These are phyloP conservation scores for Suillus cothurnatus DNA, from an alignment of 768 basidiomycete genomes.

Conservation along the genomic window DNA sequence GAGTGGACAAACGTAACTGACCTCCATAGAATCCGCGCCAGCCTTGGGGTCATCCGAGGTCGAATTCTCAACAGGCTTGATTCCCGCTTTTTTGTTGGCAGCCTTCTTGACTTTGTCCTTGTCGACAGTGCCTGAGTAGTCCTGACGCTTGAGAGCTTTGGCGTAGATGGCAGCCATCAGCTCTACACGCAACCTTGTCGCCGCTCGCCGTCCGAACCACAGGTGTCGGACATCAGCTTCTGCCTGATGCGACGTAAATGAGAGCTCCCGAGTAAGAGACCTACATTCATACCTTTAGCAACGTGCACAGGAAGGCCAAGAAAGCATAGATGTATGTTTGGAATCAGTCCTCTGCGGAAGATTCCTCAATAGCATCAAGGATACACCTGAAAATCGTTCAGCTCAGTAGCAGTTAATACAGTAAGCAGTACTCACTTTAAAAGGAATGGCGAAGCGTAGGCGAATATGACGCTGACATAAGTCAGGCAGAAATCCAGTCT, in stretches of 20 bases:
- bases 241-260: slow-evolving; percentile 36
- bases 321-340: slow-evolving; percentile 79
- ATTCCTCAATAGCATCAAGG: slow-evolving; percentile 55
- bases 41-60: slow-evolving; percentile 56
- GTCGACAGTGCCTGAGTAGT: slow-evolving; percentile 76
- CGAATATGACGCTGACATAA: slow-evolving; percentile 67
- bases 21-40: slow-evolving; percentile 81
- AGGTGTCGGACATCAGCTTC: slow-evolving; percentile 75
- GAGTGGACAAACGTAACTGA: slow-evolving; percentile 25
- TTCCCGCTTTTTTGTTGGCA: slow-evolving; percentile 24
- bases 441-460: slow-evolving; percentile 84
- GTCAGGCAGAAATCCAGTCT: slow-evolving; percentile 72
- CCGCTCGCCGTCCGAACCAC: slow-evolving; percentile 77
- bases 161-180: slow-evolving; percentile 88
- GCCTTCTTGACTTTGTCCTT: slow-evolving; percentile 40
- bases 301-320: slow-evolving; percentile 65
- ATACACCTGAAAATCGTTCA: slow-evolving; percentile 44
- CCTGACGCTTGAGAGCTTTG: slow-evolving; percentile 82
- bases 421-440: slow-evolving; percentile 53
- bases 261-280: neutral
- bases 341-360: slow-evolving; percentile 52
- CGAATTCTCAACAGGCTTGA: slow-evolving; percentile 26
- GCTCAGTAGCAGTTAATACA: neutral
- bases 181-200: slow-evolving; percentile 71
- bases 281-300: slow-evolving; percentile 25